A percentile compares a stretch with the other conserved stretches of the same genome.
These are phyloP conservation scores for Chrysoporthe austroafricana DNA, from an alignment of 2,329 filamentous ascomycete species.

Conservation along the genomic window DNA sequence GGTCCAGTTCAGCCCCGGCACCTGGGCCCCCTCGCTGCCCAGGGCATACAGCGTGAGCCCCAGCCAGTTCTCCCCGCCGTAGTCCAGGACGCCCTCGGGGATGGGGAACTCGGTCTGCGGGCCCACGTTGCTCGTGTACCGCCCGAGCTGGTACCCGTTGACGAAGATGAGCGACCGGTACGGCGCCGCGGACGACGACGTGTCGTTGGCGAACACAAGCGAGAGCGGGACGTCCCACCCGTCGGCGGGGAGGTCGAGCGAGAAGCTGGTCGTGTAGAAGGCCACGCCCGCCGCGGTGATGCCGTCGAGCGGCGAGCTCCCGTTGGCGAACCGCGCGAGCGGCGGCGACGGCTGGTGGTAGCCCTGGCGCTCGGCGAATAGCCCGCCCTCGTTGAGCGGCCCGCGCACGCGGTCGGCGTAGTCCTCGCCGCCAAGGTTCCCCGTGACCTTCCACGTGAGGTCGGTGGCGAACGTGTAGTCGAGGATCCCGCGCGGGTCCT, in stretches of 20 bases:
- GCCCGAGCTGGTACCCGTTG: constrained; percentile 70
- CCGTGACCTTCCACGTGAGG: constrained; percentile 64
- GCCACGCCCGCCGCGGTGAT: constrained; percentile 53
- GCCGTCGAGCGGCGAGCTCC: constrained; percentile 41
- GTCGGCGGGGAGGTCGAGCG: constrained; percentile 53
- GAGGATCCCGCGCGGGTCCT: constrained; percentile 61
- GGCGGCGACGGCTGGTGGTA: constrained; percentile 58
- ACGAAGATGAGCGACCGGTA: constrained; percentile 68
- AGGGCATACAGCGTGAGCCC: constrained; percentile 69
- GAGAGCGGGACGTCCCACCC: constrained; percentile 60
- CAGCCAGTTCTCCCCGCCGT: constrained; percentile 67
- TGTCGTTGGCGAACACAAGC: constrained; percentile 54
- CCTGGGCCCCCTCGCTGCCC: constrained; percentile 55
- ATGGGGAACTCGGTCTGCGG: constrained; percentile 71
- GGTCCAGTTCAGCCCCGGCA: constrained; percentile 48
- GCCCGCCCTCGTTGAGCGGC: constrained; percentile 63
- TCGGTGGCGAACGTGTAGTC: constrained; percentile 56
- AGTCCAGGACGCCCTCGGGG: constrained; percentile 69
- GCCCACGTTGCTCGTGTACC: constrained; percentile 63
- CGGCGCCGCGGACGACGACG: constrained; percentile 19
- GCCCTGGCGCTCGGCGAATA: constrained; percentile 60
- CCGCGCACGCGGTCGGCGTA: constrained; percentile 60
- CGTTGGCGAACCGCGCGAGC: constrained; percentile 45
- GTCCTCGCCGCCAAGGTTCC: constrained; percentile 64
- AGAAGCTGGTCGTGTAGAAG: constrained; percentile 58